These are phyloP conservation scores for Xylariomycetidae sp. DNA, from an alignment of 2,329 filamentous ascomycete species.

Conservation along the genomic window DNA sequence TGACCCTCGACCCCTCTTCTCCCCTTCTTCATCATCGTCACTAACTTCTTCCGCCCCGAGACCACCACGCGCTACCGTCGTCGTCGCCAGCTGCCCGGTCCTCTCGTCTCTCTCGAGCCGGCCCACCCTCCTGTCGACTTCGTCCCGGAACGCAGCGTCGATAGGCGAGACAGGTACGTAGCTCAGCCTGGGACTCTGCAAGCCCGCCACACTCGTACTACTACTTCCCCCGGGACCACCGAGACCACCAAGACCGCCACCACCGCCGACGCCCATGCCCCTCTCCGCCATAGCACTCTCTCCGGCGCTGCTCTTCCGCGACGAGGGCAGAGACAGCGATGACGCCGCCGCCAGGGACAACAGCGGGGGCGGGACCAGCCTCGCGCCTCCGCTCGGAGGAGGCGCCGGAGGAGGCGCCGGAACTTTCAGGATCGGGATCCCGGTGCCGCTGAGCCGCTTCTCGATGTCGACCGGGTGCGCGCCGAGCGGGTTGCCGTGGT, in stretches of 20 bases:
- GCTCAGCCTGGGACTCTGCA: conserved; percentile 19
- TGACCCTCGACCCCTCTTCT: too few species aligned
- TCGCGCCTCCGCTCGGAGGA: conserved; percentile 1
- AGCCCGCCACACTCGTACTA: conserved; percentile 5
- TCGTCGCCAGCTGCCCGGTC: neutral
- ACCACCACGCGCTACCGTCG: neutral
- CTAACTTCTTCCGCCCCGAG: neutral
- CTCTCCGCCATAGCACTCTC: too few species aligned
- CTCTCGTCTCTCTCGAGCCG: neutral
- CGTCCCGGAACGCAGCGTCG: conserved; percentile 16
- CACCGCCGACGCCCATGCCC: too few species aligned
- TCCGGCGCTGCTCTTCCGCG: neutral
- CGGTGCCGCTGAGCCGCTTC: conserved; percentile 9
- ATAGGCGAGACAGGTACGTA: conserved; percentile 22
- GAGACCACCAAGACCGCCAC: too few species aligned
- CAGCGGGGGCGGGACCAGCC: conserved; percentile 6
- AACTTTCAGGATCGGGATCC: conserved; percentile 4
- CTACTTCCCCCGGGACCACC: conserved; percentile 1
- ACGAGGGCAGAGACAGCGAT: neutral
- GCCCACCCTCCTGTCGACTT: conserved; percentile 6
- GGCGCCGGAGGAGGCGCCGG: conserved; percentile 7
- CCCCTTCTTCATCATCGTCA: neutral
- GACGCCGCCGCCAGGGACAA: conserved; percentile 6
- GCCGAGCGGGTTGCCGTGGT: conserved; percentile 16
- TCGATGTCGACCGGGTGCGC: conserved; percentile 21